Conservation (phyloP, 1,284 basidiomycete species). For the Trichosporon coremiiforme region DNA sequence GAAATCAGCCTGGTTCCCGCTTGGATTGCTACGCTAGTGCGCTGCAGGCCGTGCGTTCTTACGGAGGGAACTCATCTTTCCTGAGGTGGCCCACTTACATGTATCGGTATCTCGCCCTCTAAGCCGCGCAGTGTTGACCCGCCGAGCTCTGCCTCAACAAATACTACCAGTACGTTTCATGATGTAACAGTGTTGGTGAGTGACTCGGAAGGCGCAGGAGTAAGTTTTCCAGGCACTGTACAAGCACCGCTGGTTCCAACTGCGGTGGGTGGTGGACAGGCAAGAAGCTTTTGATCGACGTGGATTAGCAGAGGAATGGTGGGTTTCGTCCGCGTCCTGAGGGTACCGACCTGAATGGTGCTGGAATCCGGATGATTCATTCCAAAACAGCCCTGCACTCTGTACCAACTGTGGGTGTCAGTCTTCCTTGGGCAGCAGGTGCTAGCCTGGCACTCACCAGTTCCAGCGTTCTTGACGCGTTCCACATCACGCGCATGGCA, state of each 20-base stretch:
- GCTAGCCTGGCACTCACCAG: background rate
- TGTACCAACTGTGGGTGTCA: background rate
- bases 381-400: background rate
- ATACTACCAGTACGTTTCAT: too few relatives aligned
- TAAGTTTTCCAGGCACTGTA: background rate
- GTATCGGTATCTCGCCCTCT: background rate
- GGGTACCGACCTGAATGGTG: background rate
- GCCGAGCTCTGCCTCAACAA: too few relatives aligned
- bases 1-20: background rate
- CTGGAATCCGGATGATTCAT: background rate
- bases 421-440: background rate
- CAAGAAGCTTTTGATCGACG: background rate
- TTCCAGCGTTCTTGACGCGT: background rate
- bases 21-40: too few relatives aligned
- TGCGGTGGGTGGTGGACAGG: too few relatives aligned
- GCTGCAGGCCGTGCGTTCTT: background rate
- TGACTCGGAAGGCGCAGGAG: background rate
- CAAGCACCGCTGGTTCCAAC: too few relatives aligned
- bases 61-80: background rate
- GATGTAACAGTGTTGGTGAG: too few relatives aligned
- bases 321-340: background rate
- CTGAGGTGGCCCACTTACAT: background rate
- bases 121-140: too few relatives aligned
- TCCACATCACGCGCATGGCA: background rate
- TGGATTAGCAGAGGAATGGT: background rate